Conservation (phyloP, 176 grass and related monocot species). For the Oryza meridionalis region DNA sequence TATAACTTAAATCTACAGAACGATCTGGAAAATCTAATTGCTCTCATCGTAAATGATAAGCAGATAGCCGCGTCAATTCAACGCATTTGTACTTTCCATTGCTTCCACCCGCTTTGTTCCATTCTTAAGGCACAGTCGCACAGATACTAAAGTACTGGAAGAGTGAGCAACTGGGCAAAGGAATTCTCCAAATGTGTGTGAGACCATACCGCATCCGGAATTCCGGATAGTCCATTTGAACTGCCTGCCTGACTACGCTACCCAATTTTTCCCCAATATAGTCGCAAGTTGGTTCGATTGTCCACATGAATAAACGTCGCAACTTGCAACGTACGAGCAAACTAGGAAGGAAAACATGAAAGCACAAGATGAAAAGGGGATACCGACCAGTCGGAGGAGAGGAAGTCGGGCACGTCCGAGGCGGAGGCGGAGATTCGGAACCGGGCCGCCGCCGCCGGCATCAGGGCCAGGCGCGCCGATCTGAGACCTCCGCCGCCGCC, state of each 20-base stretch:
- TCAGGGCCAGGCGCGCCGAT: neutral
- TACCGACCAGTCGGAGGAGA: conserved; percentile 79
- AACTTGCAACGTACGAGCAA: neutral
- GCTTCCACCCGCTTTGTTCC: neutral
- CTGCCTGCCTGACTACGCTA: conserved; percentile 18
- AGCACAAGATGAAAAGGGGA: neutral
- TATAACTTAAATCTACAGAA: neutral
- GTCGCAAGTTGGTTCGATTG: neutral
- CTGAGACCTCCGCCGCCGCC: neutral
- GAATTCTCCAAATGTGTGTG: neutral
- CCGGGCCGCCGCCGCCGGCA: neutral
- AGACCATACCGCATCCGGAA: neutral
- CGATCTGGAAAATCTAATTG: neutral
- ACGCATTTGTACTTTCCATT: neutral
- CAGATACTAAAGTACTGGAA: neutral
- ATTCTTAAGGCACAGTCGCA: neutral
- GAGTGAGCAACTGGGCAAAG: neutral
- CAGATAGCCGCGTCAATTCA: neutral
- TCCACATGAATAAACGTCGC: neutral
- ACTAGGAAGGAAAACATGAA: neutral
- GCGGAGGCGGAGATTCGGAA: conserved; percentile 40
- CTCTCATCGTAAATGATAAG: neutral
- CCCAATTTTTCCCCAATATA: neutral
- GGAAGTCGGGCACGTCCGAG: conserved; percentile 83
- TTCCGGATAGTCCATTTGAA: neutral